A percentile compares a stretch with the other conserved stretches of the same genome.
These are phyloP conservation scores for Pleurotus ostreatus DNA, from an alignment of 768 basidiomycete species.

Conservation along the genomic window DNA sequence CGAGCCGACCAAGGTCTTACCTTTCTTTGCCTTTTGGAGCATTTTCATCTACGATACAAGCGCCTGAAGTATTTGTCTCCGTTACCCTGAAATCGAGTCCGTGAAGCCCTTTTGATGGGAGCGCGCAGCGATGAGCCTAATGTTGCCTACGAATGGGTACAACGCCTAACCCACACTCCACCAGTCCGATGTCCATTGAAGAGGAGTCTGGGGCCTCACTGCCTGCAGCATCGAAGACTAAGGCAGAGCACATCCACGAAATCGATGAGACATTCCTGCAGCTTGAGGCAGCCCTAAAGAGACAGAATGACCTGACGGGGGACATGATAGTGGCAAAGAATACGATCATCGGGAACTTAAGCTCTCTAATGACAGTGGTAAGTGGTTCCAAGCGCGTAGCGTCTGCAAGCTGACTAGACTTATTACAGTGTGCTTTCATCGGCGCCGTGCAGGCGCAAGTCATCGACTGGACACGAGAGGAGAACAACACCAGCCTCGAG, in stretches of 20 bases:
- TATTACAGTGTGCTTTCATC: background rate
- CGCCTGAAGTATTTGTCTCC: no score
- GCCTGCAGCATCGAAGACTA: background rate
- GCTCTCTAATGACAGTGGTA: background rate
- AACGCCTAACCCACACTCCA: no score
- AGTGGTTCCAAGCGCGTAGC: background rate
- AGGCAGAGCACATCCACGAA: background rate
- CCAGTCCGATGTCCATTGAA: no score
- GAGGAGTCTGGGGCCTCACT: no score
- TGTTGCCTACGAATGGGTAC: no score
- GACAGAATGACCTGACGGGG: background rate
- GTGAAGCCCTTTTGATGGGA: no score
- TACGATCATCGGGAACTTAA: background rate
- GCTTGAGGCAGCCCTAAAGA: background rate
- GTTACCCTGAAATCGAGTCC: no score
- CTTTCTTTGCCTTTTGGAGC: no score
- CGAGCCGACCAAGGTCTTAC: no score
- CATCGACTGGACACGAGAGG: background rate
- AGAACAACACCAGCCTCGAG: background rate
- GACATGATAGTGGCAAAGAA: slow-evolving; percentile 1
- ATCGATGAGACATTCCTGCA: background rate
- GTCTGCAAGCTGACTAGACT: background rate
- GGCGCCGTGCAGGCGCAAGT: background rate
- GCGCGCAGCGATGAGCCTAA: no score
- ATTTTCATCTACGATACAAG: no score